Evolutionary conservation across 2,329 filamentous ascomycete species (phyloP), one percentile per base, ranked within the genome.

Genomic region (Colletotrichum karsti): DNA sequence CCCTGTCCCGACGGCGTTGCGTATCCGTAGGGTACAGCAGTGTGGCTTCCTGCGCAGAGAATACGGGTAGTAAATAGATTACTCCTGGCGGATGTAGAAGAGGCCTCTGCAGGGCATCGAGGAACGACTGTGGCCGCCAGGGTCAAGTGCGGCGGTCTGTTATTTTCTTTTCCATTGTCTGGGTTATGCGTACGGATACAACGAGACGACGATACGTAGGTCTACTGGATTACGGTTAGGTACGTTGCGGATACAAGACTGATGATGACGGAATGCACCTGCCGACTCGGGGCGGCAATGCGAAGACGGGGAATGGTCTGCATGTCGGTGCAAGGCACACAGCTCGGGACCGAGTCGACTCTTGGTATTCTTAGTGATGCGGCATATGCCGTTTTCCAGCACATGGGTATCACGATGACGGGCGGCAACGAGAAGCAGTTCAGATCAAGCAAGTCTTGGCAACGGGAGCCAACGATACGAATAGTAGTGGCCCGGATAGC

Each of bases 221-320:
- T n/a, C n/a, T n/a, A n/a, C n/a, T 35, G 33, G 30, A 35, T 13
- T 35, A 35, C 33, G 33, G 33, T 35, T 4, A 13, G 33, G 33
- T 35, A 35, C 6, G 33, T 28, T 26, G 42, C 13, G 18, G 35
- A 48, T 10, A 20, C 26, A 7, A 20, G 12, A 18, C 20, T 18
- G 20, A 50, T 13, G 33, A 20, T 20, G 42, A 46, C 22, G 35
- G 50, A 33, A 60, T 44, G 39, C 62, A 64, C 62, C 62, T 64
- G 35, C 62, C 61, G 18, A 61, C 61, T 39, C 30, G 30, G 56
- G 56, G 28, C 22, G 56, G 30, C 56, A 65, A 46, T 61, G 62
- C 62, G 62, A 64, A 57, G 46, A 39, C 33, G n/a, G n/a, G n/a
- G n/a, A n/a, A n/a, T n/a, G n/a, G 22, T 35, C 30, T 26, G n/a